Evolutionary conservation across 2,329 filamentous ascomycete species (phyloP), one percentile per base, ranked within the genome.

Genomic region (Fusarium denticulatum): DNA sequence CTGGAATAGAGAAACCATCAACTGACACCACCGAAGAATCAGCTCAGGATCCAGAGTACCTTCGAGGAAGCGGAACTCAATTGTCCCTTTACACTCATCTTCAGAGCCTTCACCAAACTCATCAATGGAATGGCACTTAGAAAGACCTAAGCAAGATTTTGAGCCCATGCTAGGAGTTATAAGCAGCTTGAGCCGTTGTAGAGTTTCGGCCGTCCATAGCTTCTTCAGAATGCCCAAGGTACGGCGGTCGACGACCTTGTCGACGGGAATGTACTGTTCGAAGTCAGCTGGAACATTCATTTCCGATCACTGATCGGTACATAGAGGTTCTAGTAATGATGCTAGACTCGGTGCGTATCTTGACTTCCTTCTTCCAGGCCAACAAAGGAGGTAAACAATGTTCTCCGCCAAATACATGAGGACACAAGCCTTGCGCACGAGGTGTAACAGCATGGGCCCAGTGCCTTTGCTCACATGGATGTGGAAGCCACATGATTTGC

Each of bases 51-150:
- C 59, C 22, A 77, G 28, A 39, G 57, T 74, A n/a, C 70, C 67
- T 55, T 76, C 67, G 16, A 74, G 60, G 46, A 69, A 28, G 9
- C 75, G 74, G 26, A 76, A 76, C 60, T 76, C 75, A n/a, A 76
- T 59, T 7, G 72, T 58, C 4, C 67, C 74, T 8, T 50, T 37
- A 32, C 55, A 55, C 22, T 37, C n/a, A 12, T 50, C 52, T 6
- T 22, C 18, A 7, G 14, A 12, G 40, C 30, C 40, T 49, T 22
- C 40, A 18, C 10, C 22, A 24, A 22, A 40, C 13, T 32, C 40
- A 15, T 13, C 22, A 20, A 26, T 40, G 36, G n/a, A 7, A 12
- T 26, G 22, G 9, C 53, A 60, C 18, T 43, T 57, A 7, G 7
- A 20, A 12, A 73, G 18, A 43, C 36, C 58, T 22, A 73, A 24